Evolutionary conservation across 2,329 filamentous ascomycete species (phyloP), one percentile per base, ranked within the genome.

Genomic region (Talaromyces sp.): DNA sequence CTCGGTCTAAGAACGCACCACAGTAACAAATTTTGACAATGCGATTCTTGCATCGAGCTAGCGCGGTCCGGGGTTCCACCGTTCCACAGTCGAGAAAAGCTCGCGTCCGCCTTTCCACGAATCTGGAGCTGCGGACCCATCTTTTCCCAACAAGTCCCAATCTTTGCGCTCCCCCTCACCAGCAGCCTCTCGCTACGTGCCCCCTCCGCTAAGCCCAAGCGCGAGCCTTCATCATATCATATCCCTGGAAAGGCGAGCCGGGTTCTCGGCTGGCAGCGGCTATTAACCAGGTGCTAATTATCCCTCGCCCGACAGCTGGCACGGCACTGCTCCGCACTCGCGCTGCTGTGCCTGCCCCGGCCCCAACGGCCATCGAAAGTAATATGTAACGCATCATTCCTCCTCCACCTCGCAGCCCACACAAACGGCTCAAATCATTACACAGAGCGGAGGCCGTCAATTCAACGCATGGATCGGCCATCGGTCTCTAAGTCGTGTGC

Each of bases 211-310:
- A 24, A 46, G 11, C 43, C n/a, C 11, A 46, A 46, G 43, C 43
- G 43, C 24, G 43, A 46, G 43, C 43, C 43, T 46, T 46, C 11
- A 46, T 46, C 43, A 46, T 55, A 55, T 32, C 19, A 17, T 46
- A 46, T 46, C 21, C 43, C 21, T 46, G 43, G 19, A 24, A 46
- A 11, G 10, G 19, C 1, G 26, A 24, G 19, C 43, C n/a, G 43
- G 43, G 9, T 19, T 24, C 54, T 55, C 54, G 54, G 54, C 19
- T 55, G 54, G 54, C 54, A 41, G 54, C 54, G 54, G 54, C 54
- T 41, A 55, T 29, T 55, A 35, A 31, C 29, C 27, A 35, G 9
- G 29, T 52, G 24, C 49, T 24, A 46, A 52, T 29, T 29, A 29
- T 14, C 49, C 17, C 43, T 29, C 4, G 49, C 49, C 14, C 43